phyloP scores from a whole-genome alignment of 2,329 filamentous ascomycete species.

The Beauveria australis region DNA sequence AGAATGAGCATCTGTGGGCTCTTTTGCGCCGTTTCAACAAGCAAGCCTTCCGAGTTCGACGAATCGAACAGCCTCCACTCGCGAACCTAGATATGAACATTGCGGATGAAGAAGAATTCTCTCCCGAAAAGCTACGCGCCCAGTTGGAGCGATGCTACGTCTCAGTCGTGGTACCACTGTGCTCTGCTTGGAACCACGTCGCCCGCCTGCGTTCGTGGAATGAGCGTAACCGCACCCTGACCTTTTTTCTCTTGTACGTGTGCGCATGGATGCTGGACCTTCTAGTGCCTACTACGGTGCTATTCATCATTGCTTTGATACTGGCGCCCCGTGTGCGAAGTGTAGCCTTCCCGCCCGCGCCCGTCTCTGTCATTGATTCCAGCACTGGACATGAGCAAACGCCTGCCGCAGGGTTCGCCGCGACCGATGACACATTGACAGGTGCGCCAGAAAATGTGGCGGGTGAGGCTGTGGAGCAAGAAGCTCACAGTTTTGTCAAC shows the following conservation, averaged over 20 bases:
- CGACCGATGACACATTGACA: conserved; percentile 64
- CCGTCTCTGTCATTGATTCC: conserved; percentile 59
- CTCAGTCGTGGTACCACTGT: conserved; percentile 58
- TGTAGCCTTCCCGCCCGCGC: conserved; percentile 64
- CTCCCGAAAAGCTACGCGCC: conserved; percentile 69
- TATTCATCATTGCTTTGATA: conserved; percentile 53
- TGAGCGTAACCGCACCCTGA: conserved; percentile 57
- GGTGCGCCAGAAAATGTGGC: conserved; percentile 72
- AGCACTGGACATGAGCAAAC: conserved; percentile 64
- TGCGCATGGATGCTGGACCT: conserved; percentile 62
- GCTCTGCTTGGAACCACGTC: conserved; percentile 60
- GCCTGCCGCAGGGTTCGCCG: conserved; percentile 63
- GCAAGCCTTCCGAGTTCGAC: conserved; percentile 60
- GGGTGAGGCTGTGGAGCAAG: conserved; percentile 70
- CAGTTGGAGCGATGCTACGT: conserved; percentile 72
- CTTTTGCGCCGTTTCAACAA: conserved; percentile 68
- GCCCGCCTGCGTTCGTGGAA: conserved; percentile 68
- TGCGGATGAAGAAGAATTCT: conserved; percentile 71
- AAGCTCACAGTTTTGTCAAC: conserved; percentile 69
- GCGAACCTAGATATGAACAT: conserved; percentile 72
- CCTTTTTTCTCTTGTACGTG: conserved; percentile 44
- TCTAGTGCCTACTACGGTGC: conserved; percentile 49
- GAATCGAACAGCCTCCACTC: conserved; percentile 41
- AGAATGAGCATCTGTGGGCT: conserved; percentile 67
- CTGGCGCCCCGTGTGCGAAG: conserved; percentile 51